A percentile compares a stretch with the other conserved stretches of the same genome.
These are phyloP conservation scores for Nothopassalora personata DNA, from an alignment of 2,329 filamentous ascomycete genomes.

Conservation along the genomic window DNA sequence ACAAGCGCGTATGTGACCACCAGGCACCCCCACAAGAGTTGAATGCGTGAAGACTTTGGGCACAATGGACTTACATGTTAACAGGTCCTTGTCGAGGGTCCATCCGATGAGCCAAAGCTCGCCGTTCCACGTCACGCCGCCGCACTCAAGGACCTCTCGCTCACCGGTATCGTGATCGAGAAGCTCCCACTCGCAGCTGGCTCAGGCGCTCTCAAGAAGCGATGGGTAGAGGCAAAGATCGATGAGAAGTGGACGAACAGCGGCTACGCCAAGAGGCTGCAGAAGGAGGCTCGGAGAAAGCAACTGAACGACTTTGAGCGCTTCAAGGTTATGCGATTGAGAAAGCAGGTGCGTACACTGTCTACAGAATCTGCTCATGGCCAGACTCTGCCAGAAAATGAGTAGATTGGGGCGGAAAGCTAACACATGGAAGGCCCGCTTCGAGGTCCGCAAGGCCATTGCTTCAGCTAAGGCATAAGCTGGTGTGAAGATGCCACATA, in stretches of 20 bases:
- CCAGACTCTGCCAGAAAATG: not conserved
- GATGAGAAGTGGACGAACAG: slow-evolving; percentile 89
- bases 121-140: slow-evolving; percentile 82
- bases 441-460: slow-evolving; percentile 94
- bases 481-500: slow-evolving; percentile 11
- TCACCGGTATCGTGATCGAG: slow-evolving; percentile 83
- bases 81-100: slow-evolving; percentile 94
- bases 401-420: not conserved
- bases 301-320: slow-evolving; percentile 96
- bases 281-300: slow-evolving; percentile 78
- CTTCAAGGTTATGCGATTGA: slow-evolving; percentile 99
- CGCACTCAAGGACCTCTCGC: slow-evolving; percentile 73
- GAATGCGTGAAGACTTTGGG: slow-evolving; percentile 1
- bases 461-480: slow-evolving; percentile 72
- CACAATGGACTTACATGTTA: slow-evolving; percentile 22
- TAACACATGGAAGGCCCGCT: slow-evolving; percentile 59
- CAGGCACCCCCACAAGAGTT: slow-evolving; percentile 7
- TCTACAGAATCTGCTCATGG: not conserved
- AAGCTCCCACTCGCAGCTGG: slow-evolving; percentile 82
- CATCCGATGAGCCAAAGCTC: slow-evolving; percentile 72
- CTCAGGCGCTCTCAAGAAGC: slow-evolving; percentile 73
- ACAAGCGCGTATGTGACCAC: slow-evolving; percentile 87
- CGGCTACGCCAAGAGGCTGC: slow-evolving; percentile 91
- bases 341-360: slow-evolving; percentile 77
- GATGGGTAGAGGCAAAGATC: slow-evolving; percentile 87